Base-by-base conservation (phyloP, 768 basidiomycete genomes). In the Lenzites betulinus region DNA sequence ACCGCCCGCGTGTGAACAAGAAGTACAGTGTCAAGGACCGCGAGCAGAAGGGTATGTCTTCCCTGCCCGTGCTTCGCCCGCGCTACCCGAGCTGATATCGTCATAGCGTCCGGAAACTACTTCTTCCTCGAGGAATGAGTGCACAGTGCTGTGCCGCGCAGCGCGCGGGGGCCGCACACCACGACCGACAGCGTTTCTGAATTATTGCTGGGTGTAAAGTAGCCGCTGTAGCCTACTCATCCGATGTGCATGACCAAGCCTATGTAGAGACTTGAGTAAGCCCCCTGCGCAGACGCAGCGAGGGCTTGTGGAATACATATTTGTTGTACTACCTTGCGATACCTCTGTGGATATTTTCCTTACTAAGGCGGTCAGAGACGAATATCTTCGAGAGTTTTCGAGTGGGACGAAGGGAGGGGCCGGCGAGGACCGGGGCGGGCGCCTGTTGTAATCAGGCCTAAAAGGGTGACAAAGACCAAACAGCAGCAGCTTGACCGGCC, bases 1-100 rank as follows among this genome's bases (percentile, higher is more conserved):
- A 85, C 81, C 83, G 92, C 42, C 92, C 92, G 38, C 86, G 92
- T 42, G 92, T 94, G 26, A 94, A 94, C 78, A 94, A 94, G 76
- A 68, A 83, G 54, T 76, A 92, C 73, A 90, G 89, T 74, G 82
- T 93, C 68, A 94, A 94, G 76, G 92, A 94, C 71, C 79, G 89
- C 58, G 92, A 94, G 73, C 92, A 94, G 76, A 94, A 93, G 76
- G 65, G 92, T 91, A 66, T 30, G 83, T 70, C 20, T 57, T 51
- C 57, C 20, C 52, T 52, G 20, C 18, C 52, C 42, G 11, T 25
- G 41, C 15, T 12, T 53, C 51, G 62, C 33, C 2, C 15, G 11
- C 26, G n/a, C 18, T 23, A 16, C 26, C 38, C 22, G 7, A 15
- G 54, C 36, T 53, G 3, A 36, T 22, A 22, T 22, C 11, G 6